phyloP scores from a whole-genome alignment of 176 grass and related monocot species.

The Oryza meridionalis region DNA sequence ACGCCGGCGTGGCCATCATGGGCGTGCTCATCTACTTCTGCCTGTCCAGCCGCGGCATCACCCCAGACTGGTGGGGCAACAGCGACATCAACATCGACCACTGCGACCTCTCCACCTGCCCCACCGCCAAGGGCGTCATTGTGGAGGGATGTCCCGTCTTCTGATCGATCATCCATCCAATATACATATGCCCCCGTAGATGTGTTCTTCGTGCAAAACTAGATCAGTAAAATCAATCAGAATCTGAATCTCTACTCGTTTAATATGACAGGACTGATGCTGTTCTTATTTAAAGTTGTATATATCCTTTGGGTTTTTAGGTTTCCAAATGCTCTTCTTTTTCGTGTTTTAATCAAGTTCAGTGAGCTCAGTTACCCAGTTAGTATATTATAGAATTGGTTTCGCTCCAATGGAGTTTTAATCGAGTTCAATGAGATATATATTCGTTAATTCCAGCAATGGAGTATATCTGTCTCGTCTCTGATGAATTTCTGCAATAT shows the following conservation, averaged over 20 bases:
- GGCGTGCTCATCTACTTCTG: conserved; percentile 76
- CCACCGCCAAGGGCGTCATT: conserved; percentile 65
- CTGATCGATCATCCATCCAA: conserved; percentile 24
- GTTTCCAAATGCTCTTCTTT: not conserved
- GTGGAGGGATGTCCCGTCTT: conserved; percentile 71
- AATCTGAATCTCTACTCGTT: not conserved
- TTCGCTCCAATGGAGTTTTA: too few relatives aligned
- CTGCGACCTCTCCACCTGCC: conserved; percentile 75
- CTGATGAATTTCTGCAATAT: too few relatives aligned
- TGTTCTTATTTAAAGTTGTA: not conserved
- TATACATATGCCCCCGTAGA: not conserved
- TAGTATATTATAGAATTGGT: not conserved
- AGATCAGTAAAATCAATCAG: not conserved
- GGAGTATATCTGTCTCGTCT: too few relatives aligned
- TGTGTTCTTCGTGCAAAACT: not conserved
- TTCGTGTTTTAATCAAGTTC: not conserved
- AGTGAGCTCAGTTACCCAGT: not conserved
- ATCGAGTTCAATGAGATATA: too few relatives aligned
- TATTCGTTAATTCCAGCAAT: too few relatives aligned
- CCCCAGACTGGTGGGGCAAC: conserved; percentile 70
- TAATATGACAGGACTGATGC: not conserved
- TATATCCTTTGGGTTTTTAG: not conserved
- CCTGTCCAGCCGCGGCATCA: conserved; percentile 51
- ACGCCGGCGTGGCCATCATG: conserved; percentile 91
- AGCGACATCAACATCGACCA: conserved; percentile 45